A percentile compares a stretch with the other conserved stretches of the same genome.
Evolutionary conservation across 352 stramenopile species (phyloP).

Genomic region (Globisporangium solare): DNA sequence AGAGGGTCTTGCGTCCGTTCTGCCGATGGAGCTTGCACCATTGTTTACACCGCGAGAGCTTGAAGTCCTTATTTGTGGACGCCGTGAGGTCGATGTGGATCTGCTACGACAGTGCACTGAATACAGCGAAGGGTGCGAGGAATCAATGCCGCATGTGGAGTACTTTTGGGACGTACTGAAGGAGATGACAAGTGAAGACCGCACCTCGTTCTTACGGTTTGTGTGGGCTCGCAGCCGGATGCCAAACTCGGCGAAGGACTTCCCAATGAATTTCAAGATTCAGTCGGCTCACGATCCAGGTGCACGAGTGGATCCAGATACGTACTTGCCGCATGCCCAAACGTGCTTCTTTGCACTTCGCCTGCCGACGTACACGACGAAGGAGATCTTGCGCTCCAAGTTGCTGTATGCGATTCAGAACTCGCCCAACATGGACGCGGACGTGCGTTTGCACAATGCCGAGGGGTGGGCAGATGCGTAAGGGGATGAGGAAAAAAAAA

Average conservation of each 20-base stretch:
- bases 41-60: constrained; percentile 96
- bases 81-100: constrained; percentile 95
- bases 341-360: constrained; percentile 99
- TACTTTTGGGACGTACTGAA: constrained; percentile 96
- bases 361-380: constrained; percentile 93
- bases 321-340: constrained; percentile 96
- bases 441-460: constrained; percentile 89
- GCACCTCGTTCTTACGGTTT: constrained; percentile 96
- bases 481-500: not conserved
- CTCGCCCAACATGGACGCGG: constrained; percentile 94
- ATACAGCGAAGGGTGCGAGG: constrained; percentile 94
- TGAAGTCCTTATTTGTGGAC: constrained; percentile 95
- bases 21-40: constrained; percentile 95
- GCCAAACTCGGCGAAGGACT: constrained; percentile 96
- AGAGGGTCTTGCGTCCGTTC: constrained; percentile 89
- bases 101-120: constrained; percentile 94
- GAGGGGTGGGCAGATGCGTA: constrained; percentile 86
- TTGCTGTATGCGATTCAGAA: constrained; percentile 94
- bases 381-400: constrained; percentile 82
- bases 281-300: constrained; percentile 81
- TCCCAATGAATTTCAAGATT: constrained; percentile 94
- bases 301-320: constrained; percentile 68
- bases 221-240: constrained; percentile 97
- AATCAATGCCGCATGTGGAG: constrained; percentile 87
- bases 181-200: constrained; percentile 94